Evolutionary conservation across 768 basidiomycete genomes (phyloP).

Genomic region (Russula foetens): DNA sequence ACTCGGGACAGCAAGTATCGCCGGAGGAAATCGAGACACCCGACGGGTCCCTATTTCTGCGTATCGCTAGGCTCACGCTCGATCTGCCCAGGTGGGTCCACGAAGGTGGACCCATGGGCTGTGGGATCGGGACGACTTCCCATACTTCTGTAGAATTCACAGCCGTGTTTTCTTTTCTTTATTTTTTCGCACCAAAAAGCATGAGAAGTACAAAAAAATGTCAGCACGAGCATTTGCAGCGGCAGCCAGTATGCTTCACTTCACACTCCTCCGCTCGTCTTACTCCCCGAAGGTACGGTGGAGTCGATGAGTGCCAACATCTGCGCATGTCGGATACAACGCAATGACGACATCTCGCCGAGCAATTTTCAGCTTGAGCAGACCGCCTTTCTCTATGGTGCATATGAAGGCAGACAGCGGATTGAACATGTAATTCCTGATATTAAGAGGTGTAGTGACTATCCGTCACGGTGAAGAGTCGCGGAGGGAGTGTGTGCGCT

Average conservation of each 20-base stretch:
- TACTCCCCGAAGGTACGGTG: slow-evolving; percentile 60
- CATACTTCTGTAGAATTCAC: too few species aligned
- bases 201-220: too few species aligned
- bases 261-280: slow-evolving; percentile 49
- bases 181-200: too few species aligned
- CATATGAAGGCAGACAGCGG: slow-evolving; percentile 79
- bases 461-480: slow-evolving; percentile 62
- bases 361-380: slow-evolving; percentile 64
- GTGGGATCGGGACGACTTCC: too few species aligned
- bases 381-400: slow-evolving; percentile 58
- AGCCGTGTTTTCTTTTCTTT: too few species aligned
- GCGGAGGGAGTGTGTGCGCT: slow-evolving; percentile 64
- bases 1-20: too few species aligned
- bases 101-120: too few species aligned
- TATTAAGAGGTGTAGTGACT: slow-evolving; percentile 43
- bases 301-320: slow-evolving; percentile 41
- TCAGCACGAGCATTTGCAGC: too few species aligned
- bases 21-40: too few species aligned
- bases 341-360: slow-evolving; percentile 31
- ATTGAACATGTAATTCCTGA: slow-evolving; percentile 75
- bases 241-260: slow-evolving; percentile 44
- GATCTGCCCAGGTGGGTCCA: too few species aligned
- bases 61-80: too few species aligned
- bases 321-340: slow-evolving; percentile 49
- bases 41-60: too few species aligned